Conservation (phyloP, 2,329 filamentous ascomycete genomes). For the Penicillium sp. region DNA sequence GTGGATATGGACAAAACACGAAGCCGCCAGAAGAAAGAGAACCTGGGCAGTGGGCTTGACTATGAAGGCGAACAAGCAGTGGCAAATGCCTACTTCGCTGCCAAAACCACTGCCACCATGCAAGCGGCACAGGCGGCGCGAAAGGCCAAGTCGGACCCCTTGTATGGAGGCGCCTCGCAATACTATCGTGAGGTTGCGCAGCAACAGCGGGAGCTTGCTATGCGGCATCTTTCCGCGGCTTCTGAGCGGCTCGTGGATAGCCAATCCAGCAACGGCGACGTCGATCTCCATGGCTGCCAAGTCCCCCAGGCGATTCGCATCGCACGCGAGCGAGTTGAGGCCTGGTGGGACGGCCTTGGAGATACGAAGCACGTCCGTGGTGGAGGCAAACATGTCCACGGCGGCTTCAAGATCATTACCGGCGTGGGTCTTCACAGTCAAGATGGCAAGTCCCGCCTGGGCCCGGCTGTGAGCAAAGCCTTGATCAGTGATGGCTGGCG, state of each 20-base stretch:
- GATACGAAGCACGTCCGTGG: constrained; percentile 61
- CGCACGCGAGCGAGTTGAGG: constrained; percentile 65
- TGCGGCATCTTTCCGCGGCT: constrained; percentile 63
- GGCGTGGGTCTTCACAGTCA: constrained; percentile 78
- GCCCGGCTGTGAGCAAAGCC: constrained; percentile 76
- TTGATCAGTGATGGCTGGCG: constrained; percentile 82
- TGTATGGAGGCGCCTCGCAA: constrained; percentile 74
- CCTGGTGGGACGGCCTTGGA: constrained; percentile 77
- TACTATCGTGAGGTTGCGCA: constrained; percentile 75
- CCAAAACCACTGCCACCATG: constrained; percentile 56
- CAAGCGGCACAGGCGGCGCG: constrained; percentile 64
- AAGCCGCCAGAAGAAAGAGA: constrained; percentile 12
- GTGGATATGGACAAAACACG: constrained; percentile 9
- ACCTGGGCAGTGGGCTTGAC: constrained; percentile 20
- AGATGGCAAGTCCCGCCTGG: constrained; percentile 73
- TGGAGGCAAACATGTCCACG: constrained; percentile 50
- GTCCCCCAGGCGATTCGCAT: constrained; percentile 83
- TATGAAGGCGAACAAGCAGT: constrained; percentile 38
- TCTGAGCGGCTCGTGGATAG: constrained; percentile 71
- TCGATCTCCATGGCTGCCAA: constrained; percentile 83
- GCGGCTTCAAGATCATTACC: constrained; percentile 75
- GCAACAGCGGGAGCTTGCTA: constrained; percentile 63
- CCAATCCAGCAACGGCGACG: constrained; percentile 63
- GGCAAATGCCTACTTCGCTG: constrained; percentile 52
- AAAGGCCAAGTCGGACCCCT: constrained; percentile 67